These are phyloP conservation scores for Tanozyma kutaoensis DNA, from an alignment of 805 yeast genomes.

Conservation along the genomic window DNA sequence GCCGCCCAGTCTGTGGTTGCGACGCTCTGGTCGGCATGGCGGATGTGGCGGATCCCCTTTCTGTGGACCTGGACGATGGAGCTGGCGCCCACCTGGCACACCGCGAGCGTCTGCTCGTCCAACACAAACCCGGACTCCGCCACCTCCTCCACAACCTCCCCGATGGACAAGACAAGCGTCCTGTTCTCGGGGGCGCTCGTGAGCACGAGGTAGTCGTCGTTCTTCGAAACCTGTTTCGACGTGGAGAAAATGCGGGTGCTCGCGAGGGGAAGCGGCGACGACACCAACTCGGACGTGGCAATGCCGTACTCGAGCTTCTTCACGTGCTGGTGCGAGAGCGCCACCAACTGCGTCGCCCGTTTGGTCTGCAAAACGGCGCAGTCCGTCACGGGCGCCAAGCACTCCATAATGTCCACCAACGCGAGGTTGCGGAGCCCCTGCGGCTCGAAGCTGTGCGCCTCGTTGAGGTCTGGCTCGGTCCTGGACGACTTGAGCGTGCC, in stretches of 20 bases:
- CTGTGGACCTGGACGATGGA: constrained; percentile 64
- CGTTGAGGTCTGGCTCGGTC: not conserved
- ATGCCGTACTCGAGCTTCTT: constrained; percentile 44
- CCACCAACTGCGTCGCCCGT: constrained; percentile 8
- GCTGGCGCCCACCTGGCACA: constrained; percentile 50
- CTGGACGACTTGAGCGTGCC: constrained; percentile 1
- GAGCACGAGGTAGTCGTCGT: constrained; percentile 53
- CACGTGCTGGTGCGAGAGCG: constrained; percentile 27
- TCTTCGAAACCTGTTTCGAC: constrained; percentile 27
- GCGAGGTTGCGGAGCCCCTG: constrained; percentile 41
- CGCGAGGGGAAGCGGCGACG: constrained; percentile 60
- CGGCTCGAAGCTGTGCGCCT: constrained; percentile 5
- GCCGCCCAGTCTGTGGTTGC: constrained; percentile 70
- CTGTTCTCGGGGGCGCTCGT: constrained; percentile 42
- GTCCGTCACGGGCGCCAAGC: constrained; percentile 39
- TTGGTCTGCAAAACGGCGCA: constrained; percentile 8
- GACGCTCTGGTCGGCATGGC: no score
- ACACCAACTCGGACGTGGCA: constrained; percentile 47
- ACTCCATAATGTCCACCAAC: constrained; percentile 35
- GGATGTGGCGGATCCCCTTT: constrained; percentile 50
- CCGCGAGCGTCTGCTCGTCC: constrained; percentile 48
- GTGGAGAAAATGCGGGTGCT: constrained; percentile 57
- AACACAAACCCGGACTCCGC: constrained; percentile 48
- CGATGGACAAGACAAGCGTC: constrained; percentile 64
- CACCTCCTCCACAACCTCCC: constrained; percentile 70